These are phyloP conservation scores for Clitoria ternatea DNA, from an alignment of 306 rosid species.

Conservation along the genomic window DNA sequence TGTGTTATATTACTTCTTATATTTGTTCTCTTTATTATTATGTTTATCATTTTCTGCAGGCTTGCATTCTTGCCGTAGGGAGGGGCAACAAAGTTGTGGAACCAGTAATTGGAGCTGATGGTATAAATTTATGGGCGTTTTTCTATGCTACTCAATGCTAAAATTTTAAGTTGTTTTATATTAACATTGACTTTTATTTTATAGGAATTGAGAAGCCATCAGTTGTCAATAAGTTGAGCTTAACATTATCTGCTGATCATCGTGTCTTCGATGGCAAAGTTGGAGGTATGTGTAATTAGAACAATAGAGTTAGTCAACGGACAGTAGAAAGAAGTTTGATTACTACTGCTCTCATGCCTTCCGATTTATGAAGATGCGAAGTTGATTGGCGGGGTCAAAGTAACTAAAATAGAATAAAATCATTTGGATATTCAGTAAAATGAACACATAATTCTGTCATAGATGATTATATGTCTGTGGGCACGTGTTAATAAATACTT, in stretches of 20 bases:
- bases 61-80: conserved; percentile 96
- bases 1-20: background rate
- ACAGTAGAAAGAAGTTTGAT: background rate
- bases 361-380: background rate
- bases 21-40: background rate
- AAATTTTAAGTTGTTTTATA: conserved; percentile 17
- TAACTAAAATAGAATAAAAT: background rate
- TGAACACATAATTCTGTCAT: background rate
- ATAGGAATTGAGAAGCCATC: conserved; percentile 82
- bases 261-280: conserved; percentile 94
- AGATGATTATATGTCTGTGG: background rate
- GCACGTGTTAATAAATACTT: background rate
- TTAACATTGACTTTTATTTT: conserved; percentile 23
- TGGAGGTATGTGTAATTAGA: conserved; percentile 59
- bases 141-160: conserved; percentile 8
- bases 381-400: background rate
- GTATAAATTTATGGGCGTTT: conserved; percentile 41
- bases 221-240: conserved; percentile 64
- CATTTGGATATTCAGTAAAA: background rate
- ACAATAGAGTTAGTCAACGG: conserved; percentile 6
- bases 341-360: background rate
- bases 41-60: conserved; percentile 51
- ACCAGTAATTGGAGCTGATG: conserved; percentile 71
- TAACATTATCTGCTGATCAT: conserved; percentile 91
- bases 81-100: conserved; percentile 93